Evolutionary conservation across 129 eudicot genomes (phyloP).

Genomic region (carrot (Daucus carota)): DH1_v3.0 NC_030384.2:30324501-30325000

Average conservation of each 20-base stretch:
- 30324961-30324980: too few relatives aligned
- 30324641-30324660: constrained; percentile 60
- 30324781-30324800: background rate
- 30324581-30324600: constrained; percentile 71
- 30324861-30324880: background rate
- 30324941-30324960: background rate
- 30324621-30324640: constrained; percentile 67
- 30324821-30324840: background rate
- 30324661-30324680: constrained; percentile 42
- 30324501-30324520: constrained; percentile 82
- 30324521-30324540: constrained; percentile 86
- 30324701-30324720: constrained; percentile 20
- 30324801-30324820: too few relatives aligned
- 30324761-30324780: background rate
- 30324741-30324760: background rate
- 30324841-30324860: background rate
- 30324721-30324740: background rate
- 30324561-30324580: constrained; percentile 49
- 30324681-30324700: constrained; percentile 27
- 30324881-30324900: background rate
- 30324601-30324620: constrained; percentile 78
- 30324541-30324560: constrained; percentile 77
- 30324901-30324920: background rate
- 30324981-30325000: too few relatives aligned
- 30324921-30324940: background rate